Base-by-base conservation (phyloP, 805 yeast species). In the Zygoascus ofunaensis region DNA sequence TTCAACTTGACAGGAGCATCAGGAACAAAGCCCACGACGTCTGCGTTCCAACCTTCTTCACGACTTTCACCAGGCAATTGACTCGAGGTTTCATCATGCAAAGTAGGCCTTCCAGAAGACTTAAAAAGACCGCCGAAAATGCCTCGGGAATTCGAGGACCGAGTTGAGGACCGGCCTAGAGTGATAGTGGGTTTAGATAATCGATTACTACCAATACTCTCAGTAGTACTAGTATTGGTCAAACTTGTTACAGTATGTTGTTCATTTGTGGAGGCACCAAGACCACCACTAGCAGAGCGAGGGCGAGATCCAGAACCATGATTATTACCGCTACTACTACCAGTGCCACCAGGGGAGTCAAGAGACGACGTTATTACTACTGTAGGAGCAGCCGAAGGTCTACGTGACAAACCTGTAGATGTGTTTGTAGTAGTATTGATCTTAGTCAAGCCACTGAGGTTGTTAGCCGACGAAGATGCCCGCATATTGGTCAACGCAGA, bases 1-100 rank as follows among this genome's bases (percentile, higher is more conserved):
- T 57, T 58, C 21, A 63, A 63, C 17, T 56, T 57, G 14, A 55
- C 48, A 1, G 61, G 56, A 39, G 43, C 39, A 39, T 51, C 48
- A 4, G 60, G 60, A 3, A 54, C 53, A 42, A 46, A 56, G 8
- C 60, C 61, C 39, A 57, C 47, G 8, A 60, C 59, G 19, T 53
- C 52, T 20, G 62, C 57, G 26, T 57, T 49, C 56, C 57, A 54
- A 17, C 62, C 63, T 44, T 61, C 61, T 23, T 55, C 54, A n/a
- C 54, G 39, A 19, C 44, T 51, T 24, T 34, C 26, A 3, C 28
- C 14, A 17, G n/a, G 23, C 10, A 33, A 15, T 3, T 15, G 34
- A 5, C 30, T 18, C 34, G 47, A 49, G 18, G 23, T 21, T 34
- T 51, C 54, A 34, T 53, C 56, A 8, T 50, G 50, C 12, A 14